Evolutionary conservation across 2,329 filamentous ascomycete species (phyloP).

Genomic region (Pestalotiopsis fici): DNA sequence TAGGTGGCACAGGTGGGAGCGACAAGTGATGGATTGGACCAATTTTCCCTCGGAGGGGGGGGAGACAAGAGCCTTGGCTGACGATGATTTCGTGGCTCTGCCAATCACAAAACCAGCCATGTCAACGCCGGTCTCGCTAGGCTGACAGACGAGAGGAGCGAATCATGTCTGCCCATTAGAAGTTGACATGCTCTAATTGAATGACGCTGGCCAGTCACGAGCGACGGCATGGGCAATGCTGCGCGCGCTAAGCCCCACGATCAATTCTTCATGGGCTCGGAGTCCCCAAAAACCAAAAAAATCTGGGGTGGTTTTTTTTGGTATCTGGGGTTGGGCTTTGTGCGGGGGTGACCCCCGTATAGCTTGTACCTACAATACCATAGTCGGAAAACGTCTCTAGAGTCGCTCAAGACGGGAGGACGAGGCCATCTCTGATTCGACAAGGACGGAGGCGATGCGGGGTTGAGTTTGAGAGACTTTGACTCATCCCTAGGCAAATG

Average conservation of each 20-base stretch:
- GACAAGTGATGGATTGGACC: too few relatives aligned
- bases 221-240: background rate
- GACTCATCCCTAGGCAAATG: background rate
- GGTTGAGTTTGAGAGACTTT: background rate
- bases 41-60: too few relatives aligned
- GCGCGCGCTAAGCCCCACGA: conserved; percentile 1
- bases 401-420: background rate
- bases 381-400: background rate
- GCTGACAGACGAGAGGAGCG: background rate
- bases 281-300: too few relatives aligned
- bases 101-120: background rate
- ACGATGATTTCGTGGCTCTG: background rate
- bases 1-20: background rate
- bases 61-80: background rate
- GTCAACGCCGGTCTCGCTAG: background rate
- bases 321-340: too few relatives aligned
- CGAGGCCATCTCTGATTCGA: background rate
- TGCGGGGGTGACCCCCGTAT: background rate
- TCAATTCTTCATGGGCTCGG: background rate
- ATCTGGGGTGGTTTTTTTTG: background rate
- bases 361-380: too few relatives aligned
- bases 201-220: conserved; percentile 1
- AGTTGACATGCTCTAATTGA: conserved; percentile 8
- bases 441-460: background rate
- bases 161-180: background rate